phyloP scores from a whole-genome alignment of 345 rosid genomes.

The Rhizophora mangle region DNA sequence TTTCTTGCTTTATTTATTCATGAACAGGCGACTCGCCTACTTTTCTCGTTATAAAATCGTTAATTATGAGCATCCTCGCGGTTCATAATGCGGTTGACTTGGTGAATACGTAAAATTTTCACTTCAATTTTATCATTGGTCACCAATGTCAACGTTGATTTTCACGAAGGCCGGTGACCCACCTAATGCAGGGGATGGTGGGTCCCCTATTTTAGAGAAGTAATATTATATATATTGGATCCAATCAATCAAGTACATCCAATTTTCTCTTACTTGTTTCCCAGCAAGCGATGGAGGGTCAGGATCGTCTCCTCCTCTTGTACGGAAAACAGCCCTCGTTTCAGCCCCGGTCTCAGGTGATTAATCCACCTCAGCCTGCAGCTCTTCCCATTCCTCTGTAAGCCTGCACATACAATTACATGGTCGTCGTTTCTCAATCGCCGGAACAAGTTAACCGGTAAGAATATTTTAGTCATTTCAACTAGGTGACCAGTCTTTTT shows the following conservation, averaged over 20 bases:
- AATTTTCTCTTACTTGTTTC: conserved; percentile 61
- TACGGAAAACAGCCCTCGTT: conserved; percentile 53
- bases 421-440: not conserved
- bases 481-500: not conserved
- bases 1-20: too few species aligned
- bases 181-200: too few species aligned
- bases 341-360: conserved; percentile 85
- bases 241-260: not conserved
- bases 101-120: too few species aligned
- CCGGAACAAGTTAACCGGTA: not conserved
- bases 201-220: too few species aligned
- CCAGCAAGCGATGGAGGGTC: conserved; percentile 62
- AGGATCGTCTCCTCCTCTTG: conserved; percentile 72
- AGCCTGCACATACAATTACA: conserved; percentile 38
- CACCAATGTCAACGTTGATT: not conserved
- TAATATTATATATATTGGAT: not conserved
- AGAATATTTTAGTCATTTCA: conserved; percentile 21
- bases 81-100: too few species aligned
- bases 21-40: too few species aligned
- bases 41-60: too few species aligned
- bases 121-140: not conserved
- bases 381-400: conserved; percentile 92
- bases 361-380: conserved; percentile 95
- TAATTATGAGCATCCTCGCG: too few species aligned
- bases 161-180: not conserved